Percentiles rank a stretch among this genome's conserved stretches.
Conservation (phyloP, 1,284 basidiomycete genomes). For the Cystobasidium slooffiae region DNA sequence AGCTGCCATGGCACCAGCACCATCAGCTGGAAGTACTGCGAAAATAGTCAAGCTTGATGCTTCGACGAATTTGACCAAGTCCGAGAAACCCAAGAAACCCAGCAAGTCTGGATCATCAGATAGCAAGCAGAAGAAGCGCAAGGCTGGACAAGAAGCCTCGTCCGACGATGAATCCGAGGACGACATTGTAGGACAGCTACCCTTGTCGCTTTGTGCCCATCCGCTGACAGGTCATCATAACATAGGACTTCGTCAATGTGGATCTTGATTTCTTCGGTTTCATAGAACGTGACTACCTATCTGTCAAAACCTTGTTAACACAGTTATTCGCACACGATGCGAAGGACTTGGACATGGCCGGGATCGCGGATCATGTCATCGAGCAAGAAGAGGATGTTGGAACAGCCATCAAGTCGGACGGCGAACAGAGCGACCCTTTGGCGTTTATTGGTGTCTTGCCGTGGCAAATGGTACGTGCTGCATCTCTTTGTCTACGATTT, state of each 20-base stretch:
- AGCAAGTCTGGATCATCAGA: conserved; percentile 8
- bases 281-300: conserved; percentile 80
- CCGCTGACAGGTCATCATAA: not conserved
- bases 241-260: conserved; percentile 67
- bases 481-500: not conserved
- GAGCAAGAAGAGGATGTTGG: conserved; percentile 71
- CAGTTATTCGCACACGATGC: conserved; percentile 86
- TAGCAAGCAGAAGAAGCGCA: conserved; percentile 31
- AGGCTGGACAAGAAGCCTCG: conserved; percentile 8
- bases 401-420: conserved; percentile 90
- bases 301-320: conserved; percentile 74
- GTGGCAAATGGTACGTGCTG: conserved; percentile 29
- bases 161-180: conserved; percentile 34
- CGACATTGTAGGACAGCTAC: conserved; percentile 23
- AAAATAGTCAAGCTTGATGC: conserved; percentile 42
- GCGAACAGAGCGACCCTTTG: conserved; percentile 83
- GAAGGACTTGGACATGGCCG: conserved; percentile 69
- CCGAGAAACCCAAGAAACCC: conserved; percentile 19
- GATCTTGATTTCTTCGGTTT: conserved; percentile 92
- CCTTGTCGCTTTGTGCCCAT: not conserved
- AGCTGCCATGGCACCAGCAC: conserved; percentile 3
- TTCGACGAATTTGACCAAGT: conserved; percentile 11
- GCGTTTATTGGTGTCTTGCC: conserved; percentile 58
- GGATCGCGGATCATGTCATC: conserved; percentile 77
- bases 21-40: conserved; percentile 13